Evolutionary conservation across 805 yeast species (phyloP).

Genomic region (Suhomyces tanzawaensis): DNA sequence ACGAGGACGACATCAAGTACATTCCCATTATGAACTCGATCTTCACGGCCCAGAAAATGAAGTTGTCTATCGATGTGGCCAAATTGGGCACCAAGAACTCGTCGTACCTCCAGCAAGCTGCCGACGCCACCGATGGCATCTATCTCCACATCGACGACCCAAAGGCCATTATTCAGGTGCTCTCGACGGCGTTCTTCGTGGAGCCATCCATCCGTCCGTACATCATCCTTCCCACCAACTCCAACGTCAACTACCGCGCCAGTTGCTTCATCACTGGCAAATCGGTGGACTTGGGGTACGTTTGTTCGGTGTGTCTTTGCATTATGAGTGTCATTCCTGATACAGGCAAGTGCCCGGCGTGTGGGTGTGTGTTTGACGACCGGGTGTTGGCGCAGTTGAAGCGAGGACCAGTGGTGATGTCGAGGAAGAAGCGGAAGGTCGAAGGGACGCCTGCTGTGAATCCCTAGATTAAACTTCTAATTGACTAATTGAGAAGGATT

Average conservation of each 20-base stretch:
- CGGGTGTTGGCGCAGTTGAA: conserved; percentile 55
- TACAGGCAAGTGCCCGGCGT: conserved; percentile 75
- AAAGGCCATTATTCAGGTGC: conserved; percentile 76
- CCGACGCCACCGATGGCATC: conserved; percentile 91
- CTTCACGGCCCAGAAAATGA: conserved; percentile 92
- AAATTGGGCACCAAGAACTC: conserved; percentile 63
- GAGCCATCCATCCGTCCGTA: conserved; percentile 82
- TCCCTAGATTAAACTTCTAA: no score
- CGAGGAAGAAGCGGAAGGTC: conserved; percentile 34
- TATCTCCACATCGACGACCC: conserved; percentile 70
- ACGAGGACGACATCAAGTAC: conserved; percentile 71
- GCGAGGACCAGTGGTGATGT: conserved; percentile 56
- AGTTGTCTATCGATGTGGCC: conserved; percentile 86
- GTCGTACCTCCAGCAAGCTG: conserved; percentile 90
- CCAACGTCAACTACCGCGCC: conserved; percentile 89
- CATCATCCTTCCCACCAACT: conserved; percentile 76
- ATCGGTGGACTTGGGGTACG: conserved; percentile 89
- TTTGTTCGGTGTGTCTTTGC: conserved; percentile 92
- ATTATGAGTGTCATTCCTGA: conserved; percentile 69
- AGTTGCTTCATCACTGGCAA: conserved; percentile 90
- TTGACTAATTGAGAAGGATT: no score
- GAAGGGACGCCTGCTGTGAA: background rate
- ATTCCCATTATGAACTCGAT: conserved; percentile 94
- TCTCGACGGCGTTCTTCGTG: conserved; percentile 76
- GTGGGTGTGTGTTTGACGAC: conserved; percentile 75